Conservation (phyloP, 768 basidiomycete species). For the Mycena pura region DNA sequence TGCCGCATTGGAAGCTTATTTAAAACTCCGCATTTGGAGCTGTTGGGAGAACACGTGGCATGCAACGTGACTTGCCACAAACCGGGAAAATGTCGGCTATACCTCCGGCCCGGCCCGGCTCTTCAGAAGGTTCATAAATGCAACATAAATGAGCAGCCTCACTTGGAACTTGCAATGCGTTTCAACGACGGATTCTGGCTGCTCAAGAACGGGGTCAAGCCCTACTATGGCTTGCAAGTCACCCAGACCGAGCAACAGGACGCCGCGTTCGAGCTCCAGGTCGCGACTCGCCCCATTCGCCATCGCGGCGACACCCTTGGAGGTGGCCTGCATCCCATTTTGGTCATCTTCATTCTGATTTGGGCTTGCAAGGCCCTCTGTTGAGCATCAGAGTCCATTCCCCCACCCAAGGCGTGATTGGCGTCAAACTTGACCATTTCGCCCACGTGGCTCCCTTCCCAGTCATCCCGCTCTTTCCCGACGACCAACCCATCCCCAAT, state of each 20-base stretch:
- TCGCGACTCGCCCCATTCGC: constrained; percentile 65
- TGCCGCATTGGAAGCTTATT: no score
- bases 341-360: constrained; percentile 18
- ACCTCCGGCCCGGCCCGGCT: constrained; percentile 17
- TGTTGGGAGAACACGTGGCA: no score
- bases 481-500: constrained; percentile 56
- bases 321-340: constrained; percentile 40
- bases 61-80: not conserved
- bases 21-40: no score
- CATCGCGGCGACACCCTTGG: constrained; percentile 70
- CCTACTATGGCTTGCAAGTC: constrained; percentile 68
- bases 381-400: constrained; percentile 58
- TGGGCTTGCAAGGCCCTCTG: constrained; percentile 50
- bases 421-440: constrained; percentile 64
- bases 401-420: constrained; percentile 61
- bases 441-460: constrained; percentile 50
- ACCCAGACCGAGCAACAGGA: constrained; percentile 52
- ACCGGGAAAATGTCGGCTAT: constrained; percentile 10
- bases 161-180: constrained; percentile 67
- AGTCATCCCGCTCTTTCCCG: constrained; percentile 67
- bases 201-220: constrained; percentile 64
- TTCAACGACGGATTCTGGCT: constrained; percentile 82
- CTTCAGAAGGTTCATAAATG: no score
- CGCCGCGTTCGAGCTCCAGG: constrained; percentile 61
- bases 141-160: no score